Evolutionary conservation across 306 rosid genomes (phyloP).

Genomic region (Trifolium subterraneum): DNA sequence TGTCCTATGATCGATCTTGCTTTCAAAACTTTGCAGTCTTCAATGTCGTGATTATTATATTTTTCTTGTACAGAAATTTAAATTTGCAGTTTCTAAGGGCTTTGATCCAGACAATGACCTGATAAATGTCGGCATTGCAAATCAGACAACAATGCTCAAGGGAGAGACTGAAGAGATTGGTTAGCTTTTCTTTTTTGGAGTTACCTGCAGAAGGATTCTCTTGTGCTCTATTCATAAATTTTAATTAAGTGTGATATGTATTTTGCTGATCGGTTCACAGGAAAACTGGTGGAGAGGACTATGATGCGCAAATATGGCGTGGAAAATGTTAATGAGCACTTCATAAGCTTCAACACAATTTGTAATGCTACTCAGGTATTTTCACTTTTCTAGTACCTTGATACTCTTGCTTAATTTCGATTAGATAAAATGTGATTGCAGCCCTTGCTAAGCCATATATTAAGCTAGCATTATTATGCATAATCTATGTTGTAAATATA

Average conservation of each 20-base stretch:
- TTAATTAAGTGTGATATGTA: conserved; percentile 26
- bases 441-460: conserved; percentile 4
- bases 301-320: conserved; percentile 91
- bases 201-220: background rate
- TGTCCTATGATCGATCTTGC: conserved; percentile 29
- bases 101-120: conserved; percentile 87
- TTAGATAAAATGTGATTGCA: conserved; percentile 6
- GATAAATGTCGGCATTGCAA: conserved; percentile 77
- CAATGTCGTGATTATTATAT: conserved; percentile 30
- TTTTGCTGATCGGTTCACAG: conserved; percentile 50
- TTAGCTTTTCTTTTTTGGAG: conserved; percentile 40
- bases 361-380: conserved; percentile 96
- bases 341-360: conserved; percentile 93
- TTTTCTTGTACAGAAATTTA: conserved; percentile 73
- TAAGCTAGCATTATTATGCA: background rate
- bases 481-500: background rate
- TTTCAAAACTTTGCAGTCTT: background rate
- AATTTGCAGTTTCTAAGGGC: conserved; percentile 77
- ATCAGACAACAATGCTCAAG: conserved; percentile 99
- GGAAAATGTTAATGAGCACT: conserved; percentile 77
- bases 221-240: conserved; percentile 6
- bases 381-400: conserved; percentile 15
- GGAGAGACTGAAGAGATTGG: conserved; percentile 99
- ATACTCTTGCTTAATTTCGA: conserved; percentile 27
- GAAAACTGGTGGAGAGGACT: conserved; percentile 82